These are phyloP conservation scores for Bacterosira constricta DNA, from an alignment of 108 stramenopile species.

Conservation along the genomic window DNA sequence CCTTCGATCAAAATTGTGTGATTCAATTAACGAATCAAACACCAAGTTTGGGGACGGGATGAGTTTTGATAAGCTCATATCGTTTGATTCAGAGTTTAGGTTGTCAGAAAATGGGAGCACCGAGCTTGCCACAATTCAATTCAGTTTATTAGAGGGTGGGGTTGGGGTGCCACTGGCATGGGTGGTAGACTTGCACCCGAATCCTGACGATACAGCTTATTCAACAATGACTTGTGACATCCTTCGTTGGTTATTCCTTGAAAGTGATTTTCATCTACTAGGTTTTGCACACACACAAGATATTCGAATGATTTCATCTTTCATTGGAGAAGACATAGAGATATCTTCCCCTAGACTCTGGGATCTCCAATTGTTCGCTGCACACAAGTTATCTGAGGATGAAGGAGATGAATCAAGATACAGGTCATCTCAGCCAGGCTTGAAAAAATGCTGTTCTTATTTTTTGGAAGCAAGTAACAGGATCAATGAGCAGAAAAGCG, in stretches of 20 bases:
- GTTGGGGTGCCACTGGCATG: conserved; percentile 33
- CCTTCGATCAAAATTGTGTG: conserved; percentile 25
- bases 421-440: conserved; percentile 28
- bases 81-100: conserved; percentile 43
- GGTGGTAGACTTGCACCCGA: conserved; percentile 39
- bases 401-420: background rate
- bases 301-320: conserved; percentile 27
- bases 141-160: conserved; percentile 30
- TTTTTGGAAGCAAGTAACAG: conserved; percentile 2
- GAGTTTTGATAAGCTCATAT: conserved; percentile 12
- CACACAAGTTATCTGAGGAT: conserved; percentile 25
- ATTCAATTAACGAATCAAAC: background rate
- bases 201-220: background rate
- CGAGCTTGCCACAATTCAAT: conserved; percentile 43
- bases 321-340: conserved; percentile 34
- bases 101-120: conserved; percentile 15
- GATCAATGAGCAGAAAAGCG: background rate
- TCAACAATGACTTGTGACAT: conserved; percentile 27
- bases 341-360: conserved; percentile 6
- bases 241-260: conserved; percentile 43
- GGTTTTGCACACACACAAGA: conserved; percentile 44
- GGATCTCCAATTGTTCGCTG: conserved; percentile 44
- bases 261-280: conserved; percentile 27
- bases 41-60: background rate
- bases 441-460: conserved; percentile 39